Conservation (phyloP, 2,329 filamentous ascomycete genomes). For the Tolypocladium inflatum region DNA sequence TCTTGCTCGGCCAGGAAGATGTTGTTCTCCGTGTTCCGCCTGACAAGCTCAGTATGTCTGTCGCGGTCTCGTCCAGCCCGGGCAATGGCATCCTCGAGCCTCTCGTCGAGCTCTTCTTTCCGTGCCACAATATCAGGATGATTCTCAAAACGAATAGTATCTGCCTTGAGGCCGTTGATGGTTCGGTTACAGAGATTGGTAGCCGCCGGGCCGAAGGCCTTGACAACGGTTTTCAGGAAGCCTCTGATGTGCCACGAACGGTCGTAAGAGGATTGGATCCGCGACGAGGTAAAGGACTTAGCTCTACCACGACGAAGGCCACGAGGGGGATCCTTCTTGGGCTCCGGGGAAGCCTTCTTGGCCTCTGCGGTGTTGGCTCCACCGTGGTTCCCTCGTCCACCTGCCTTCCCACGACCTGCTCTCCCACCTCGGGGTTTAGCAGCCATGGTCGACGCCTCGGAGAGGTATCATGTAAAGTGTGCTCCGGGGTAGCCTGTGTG, state of each 20-base stretch:
- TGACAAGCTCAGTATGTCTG: background rate
- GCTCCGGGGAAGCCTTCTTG: background rate
- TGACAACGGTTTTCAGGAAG: slow-evolving; percentile 52
- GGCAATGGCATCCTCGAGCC: slow-evolving; percentile 3
- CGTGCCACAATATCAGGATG: background rate
- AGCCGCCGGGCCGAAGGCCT: slow-evolving; percentile 53
- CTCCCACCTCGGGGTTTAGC: background rate
- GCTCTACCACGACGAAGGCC: slow-evolving; percentile 37
- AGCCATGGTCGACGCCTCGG: background rate
- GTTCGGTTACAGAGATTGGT: slow-evolving; percentile 55
- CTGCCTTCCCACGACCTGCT: background rate
- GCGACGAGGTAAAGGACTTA: slow-evolving; percentile 45
- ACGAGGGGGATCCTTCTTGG: slow-evolving; percentile 24
- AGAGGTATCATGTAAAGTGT: background rate
- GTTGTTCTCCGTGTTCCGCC: background rate
- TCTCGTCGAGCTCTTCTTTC: slow-evolving; percentile 18
- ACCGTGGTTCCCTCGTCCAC: background rate
- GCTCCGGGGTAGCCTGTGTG: background rate
- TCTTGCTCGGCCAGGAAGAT: background rate
- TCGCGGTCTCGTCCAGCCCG: background rate
- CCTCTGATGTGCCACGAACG: slow-evolving; percentile 59
- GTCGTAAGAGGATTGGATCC: slow-evolving; percentile 48
- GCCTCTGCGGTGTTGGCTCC: background rate
- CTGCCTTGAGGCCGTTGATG: slow-evolving; percentile 45
- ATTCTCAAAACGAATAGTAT: slow-evolving; percentile 25